Base-by-base conservation (phyloP, 2,329 filamentous ascomycete species). In the Bipolaris cookei region DNA sequence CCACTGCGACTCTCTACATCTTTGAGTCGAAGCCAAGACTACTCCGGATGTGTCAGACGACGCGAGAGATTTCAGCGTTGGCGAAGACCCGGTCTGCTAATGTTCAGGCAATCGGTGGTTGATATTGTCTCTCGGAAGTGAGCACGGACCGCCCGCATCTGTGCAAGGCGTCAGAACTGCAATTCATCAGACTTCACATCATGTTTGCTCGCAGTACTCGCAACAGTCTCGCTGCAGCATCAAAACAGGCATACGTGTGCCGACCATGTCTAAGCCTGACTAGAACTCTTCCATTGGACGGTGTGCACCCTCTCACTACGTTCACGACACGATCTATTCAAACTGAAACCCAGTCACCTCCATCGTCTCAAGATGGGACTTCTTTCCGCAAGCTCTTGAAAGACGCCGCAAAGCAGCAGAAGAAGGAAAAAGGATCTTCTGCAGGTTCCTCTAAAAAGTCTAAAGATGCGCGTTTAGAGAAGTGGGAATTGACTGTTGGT, bases 401-500 rank as follows among this genome's bases (percentile, higher is more conserved):
- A 66, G 75, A 77, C 59, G 72, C 71, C 13, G 68, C 68, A 23
- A 76, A 75, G 43, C 69, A 73, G 51, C 68, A 73, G 38, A 70
- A 68, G 56, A 70, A 69, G 46, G 59, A 71, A 5, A 58, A 64
- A 11, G 48, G 55, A 14, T 47, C 25, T 2, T 28, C 42, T 11
- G 51, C 61, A 1, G 50, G 56, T 3, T 23, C 61, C 6, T 35
- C 61, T 1, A 43, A 54, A 11, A 65, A 67, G 7, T 45, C 16
- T 3, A 41, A 14, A 11, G 66, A 74, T 37, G 51, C 64, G 16
- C 65, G 67, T 7, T 57, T 79, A 50, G 73, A 79, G 38, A 88
- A 88, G 32, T 99, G 95, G 95, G 91, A 97, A 76, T 81, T 98
- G 69, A 97, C 94, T 0, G 92, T 98, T 25, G 95, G 95, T 59